Percentiles rank a stretch among this genome's conserved stretches.
These are phyloP conservation scores for Crithidia acanthocephali DNA, from an alignment of 208 protist genomes.

Conservation along the genomic window DNA sequence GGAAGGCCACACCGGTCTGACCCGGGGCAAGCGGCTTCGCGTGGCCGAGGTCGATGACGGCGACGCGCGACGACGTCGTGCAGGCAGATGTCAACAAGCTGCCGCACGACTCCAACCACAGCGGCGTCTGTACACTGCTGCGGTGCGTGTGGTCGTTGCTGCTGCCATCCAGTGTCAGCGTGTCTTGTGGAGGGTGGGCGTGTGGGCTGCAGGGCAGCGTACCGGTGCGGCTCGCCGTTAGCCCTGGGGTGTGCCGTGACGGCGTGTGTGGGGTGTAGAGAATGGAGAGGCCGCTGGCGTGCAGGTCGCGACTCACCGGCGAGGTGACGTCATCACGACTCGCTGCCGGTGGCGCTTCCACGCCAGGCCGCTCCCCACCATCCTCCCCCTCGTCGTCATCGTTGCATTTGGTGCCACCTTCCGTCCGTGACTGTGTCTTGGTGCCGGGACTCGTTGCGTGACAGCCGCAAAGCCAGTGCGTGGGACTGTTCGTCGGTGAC, in stretches of 20 bases:
- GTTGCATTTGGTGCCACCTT: background rate
- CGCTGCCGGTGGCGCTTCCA: background rate
- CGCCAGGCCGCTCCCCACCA: background rate
- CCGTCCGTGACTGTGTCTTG: background rate
- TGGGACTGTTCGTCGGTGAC: too few species aligned
- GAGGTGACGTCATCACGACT: background rate
- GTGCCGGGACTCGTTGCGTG: too few species aligned
- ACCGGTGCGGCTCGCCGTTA: slow-evolving; percentile 11
- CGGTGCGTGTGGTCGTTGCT: background rate
- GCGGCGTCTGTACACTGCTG: background rate
- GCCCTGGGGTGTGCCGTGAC: slow-evolving; percentile 2
- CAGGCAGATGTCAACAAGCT: background rate
- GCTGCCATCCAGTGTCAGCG: slow-evolving; percentile 4
- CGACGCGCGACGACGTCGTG: slow-evolving; percentile 56
- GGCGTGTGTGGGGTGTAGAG: slow-evolving; percentile 10
- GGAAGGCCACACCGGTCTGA: slow-evolving; percentile 93
- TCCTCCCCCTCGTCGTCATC: background rate
- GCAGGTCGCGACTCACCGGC: background rate
- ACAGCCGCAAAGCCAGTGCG: too few species aligned
- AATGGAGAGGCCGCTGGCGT: background rate
- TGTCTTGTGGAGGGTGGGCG: background rate
- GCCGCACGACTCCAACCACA: background rate
- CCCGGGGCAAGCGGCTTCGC: slow-evolving; percentile 67
- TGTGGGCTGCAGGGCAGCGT: slow-evolving; percentile 2
- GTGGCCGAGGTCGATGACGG: slow-evolving; percentile 97